Evolutionary conservation across 352 stramenopile genomes (phyloP).

Genomic region (Globisporangium acanthophoron): DNA sequence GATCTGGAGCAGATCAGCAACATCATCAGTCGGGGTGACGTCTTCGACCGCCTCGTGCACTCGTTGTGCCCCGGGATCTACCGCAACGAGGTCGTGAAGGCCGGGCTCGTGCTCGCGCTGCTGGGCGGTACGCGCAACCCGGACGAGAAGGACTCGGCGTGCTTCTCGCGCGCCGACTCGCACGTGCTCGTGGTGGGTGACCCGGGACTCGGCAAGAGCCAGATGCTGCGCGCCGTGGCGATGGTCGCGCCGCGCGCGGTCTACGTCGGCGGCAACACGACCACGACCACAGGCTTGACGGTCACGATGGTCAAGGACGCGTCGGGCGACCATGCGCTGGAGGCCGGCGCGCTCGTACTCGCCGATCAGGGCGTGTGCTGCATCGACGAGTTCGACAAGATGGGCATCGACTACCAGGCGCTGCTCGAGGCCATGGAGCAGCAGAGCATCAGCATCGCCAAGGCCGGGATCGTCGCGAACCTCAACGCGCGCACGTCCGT

Average conservation of each 20-base stretch:
- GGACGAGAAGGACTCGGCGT: constrained; percentile 49
- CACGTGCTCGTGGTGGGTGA: constrained; percentile 97
- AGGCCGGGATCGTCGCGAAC: constrained; percentile 91
- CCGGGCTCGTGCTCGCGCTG: constrained; percentile 92
- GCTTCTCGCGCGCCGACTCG: constrained; percentile 86
- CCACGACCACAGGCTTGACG: constrained; percentile 93
- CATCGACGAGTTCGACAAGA: constrained; percentile 99
- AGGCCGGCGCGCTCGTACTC: constrained; percentile 91
- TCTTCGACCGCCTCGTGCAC: constrained; percentile 93
- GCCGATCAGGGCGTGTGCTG: constrained; percentile 95
- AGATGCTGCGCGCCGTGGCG: constrained; percentile 91
- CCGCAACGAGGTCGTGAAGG: constrained; percentile 97
- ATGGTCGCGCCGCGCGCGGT: constrained; percentile 91
- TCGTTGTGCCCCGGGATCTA: constrained; percentile 96
- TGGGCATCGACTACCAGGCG: constrained; percentile 87
- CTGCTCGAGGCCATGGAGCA: constrained; percentile 99
- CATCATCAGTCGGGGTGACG: constrained; percentile 83
- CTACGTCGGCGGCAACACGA: constrained; percentile 97
- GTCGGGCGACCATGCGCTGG: constrained; percentile 87
- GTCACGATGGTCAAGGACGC: constrained; percentile 95
- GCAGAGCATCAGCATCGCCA: constrained; percentile 94
- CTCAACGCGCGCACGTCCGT: constrained; percentile 94
- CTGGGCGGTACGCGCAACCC: constrained; percentile 89
- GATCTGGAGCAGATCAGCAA: constrained; percentile 90
- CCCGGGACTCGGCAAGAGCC: constrained; percentile 94